Conservation (phyloP, 2,329 filamentous ascomycete genomes). For the Diaporthe aspalathi region DNA sequence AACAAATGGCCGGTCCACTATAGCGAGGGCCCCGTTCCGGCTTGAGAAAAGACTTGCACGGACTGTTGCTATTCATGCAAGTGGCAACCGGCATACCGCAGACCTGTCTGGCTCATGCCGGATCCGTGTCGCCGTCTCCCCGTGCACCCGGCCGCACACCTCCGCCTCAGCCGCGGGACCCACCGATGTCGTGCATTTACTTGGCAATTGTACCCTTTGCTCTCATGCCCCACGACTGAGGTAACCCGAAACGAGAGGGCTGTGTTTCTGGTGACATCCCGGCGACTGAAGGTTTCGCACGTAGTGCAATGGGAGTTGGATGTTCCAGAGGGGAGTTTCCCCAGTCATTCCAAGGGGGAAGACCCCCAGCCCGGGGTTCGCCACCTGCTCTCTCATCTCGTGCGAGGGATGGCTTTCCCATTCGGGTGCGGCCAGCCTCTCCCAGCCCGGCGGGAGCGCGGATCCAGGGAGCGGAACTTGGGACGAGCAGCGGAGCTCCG, state of each 20-base stretch:
- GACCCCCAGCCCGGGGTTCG: background rate
- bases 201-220: background rate
- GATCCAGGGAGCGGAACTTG: background rate
- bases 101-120: background rate
- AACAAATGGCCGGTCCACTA: too few relatives aligned
- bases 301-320: background rate
- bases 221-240: slow-evolving; percentile 10
- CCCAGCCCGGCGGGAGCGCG: background rate
- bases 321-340: background rate
- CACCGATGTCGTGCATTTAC: slow-evolving; percentile 20
- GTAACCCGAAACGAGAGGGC: slow-evolving; percentile 26
- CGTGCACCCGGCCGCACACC: background rate
- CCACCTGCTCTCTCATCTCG: background rate
- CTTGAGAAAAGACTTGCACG: background rate
- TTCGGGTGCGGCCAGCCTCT: background rate
- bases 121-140: background rate
- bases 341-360: background rate
- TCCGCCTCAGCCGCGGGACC: slow-evolving; percentile 19
- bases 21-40: background rate
- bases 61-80: background rate
- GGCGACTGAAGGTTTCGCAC: slow-evolving; percentile 1
- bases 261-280: slow-evolving; percentile 14
- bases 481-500: slow-evolving; percentile 21
- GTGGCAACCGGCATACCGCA: background rate
- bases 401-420: background rate